A percentile compares a stretch with the other conserved stretches of the same genome.
These are phyloP conservation scores for carrot (Daucus carota) DNA, from an alignment of 129 eudicot genomes.

Conservation along the genomic window DH1_v3.0 NC_030388.2:30954001-30954500, in stretches of 20 bases:
- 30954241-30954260: constrained; percentile 57
- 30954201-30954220: constrained; percentile 2
- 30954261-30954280: constrained; percentile 52
- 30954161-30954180: neutral
- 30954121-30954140: constrained; percentile 42
- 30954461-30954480: neutral
- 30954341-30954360: constrained; percentile 25
- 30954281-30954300: constrained; percentile 34
- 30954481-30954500: neutral
- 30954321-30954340: constrained; percentile 34
- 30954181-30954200: neutral
- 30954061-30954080: constrained; percentile 13
- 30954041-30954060: constrained; percentile 5
- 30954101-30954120: constrained; percentile 9
- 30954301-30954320: constrained; percentile 31
- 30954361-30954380: neutral
- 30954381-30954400: neutral
- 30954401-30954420: neutral
- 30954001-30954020: neutral
- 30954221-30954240: constrained; percentile 22
- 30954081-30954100: constrained; percentile 9
- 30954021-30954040: neutral
- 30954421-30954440: neutral
- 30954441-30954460: neutral
- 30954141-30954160: constrained; percentile 17